phyloP scores from a whole-genome alignment of 345 rosid species.

The Conringia planisiliqua region DNA sequence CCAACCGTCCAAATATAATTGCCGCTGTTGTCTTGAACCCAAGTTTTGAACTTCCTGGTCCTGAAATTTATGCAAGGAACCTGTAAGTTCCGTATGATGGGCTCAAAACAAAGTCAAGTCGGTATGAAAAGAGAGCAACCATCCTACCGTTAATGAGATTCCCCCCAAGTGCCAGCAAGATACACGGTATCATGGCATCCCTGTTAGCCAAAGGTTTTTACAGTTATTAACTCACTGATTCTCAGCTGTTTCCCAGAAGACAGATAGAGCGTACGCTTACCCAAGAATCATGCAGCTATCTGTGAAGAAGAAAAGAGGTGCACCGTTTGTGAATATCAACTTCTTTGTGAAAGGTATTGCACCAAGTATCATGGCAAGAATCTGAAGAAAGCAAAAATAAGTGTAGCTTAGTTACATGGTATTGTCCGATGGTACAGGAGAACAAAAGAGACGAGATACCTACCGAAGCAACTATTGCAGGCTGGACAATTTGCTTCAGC shows the following conservation, averaged over 20 bases:
- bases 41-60: conserved; percentile 96
- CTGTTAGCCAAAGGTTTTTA: conserved; percentile 37
- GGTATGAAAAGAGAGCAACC: not conserved
- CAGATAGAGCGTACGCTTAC: conserved; percentile 40
- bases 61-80: conserved; percentile 38
- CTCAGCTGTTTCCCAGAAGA: not conserved
- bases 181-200: conserved; percentile 98
- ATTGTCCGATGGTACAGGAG: not conserved
- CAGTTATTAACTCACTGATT: not conserved
- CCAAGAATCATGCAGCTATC: conserved; percentile 98
- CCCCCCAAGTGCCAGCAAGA: conserved; percentile 92
- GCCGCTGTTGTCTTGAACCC: conserved; percentile 89
- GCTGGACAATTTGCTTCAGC: conserved; percentile 93
- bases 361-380: conserved; percentile 86
- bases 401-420: not conserved
- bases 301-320: conserved; percentile 94
- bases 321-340: conserved; percentile 77
- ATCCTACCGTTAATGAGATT: conserved; percentile 87
- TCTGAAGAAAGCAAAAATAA: conserved; percentile 41
- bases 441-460: conserved; percentile 33
- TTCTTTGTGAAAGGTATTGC: conserved; percentile 65
- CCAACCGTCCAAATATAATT: conserved; percentile 69
- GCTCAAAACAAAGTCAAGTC: too few species aligned
- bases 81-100: not conserved
- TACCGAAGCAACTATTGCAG: conserved; percentile 95